Evolutionary conservation across 495 filamentous ascomycete species (phyloP).

Genomic region (Hapsidospora chrysogenum): DNA sequence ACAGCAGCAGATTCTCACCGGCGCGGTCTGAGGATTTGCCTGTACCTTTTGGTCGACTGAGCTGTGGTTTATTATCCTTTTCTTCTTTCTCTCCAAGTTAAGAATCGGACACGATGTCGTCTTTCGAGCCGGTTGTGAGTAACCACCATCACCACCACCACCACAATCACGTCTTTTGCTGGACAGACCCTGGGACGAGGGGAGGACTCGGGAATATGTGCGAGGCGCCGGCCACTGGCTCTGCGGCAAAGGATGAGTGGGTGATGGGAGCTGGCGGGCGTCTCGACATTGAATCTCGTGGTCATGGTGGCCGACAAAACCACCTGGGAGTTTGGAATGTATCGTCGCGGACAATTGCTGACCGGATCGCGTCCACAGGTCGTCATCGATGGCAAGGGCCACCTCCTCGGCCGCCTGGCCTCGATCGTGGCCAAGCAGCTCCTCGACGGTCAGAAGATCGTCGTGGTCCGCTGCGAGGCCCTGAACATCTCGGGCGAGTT

Average conservation of each 20-base stretch:
- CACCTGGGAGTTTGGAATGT: too few species aligned
- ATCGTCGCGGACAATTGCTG: too few species aligned
- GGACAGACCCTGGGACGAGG: too few species aligned
- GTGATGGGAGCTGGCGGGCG: too few species aligned
- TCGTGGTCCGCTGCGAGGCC: conserved; percentile 94
- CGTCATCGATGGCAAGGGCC: conserved; percentile 99
- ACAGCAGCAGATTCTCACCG: conserved; percentile 2
- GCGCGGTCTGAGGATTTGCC: conserved; percentile 1
- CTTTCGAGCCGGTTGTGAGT: conserved; percentile 94
- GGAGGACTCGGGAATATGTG: too few species aligned
- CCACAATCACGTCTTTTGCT: too few species aligned
- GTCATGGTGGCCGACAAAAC: too few species aligned
- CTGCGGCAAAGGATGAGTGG: too few species aligned
- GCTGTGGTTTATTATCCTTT: conserved; percentile 15
- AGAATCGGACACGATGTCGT: conserved; percentile 70
- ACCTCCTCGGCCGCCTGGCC: conserved; percentile 97
- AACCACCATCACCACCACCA: conserved; percentile 10
- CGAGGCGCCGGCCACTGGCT: too few species aligned
- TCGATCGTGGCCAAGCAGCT: conserved; percentile 99
- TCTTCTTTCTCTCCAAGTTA: conserved; percentile 15
- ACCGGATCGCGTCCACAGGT: conserved; percentile 38
- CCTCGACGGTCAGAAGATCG: conserved; percentile 98
- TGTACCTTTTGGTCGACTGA: conserved; percentile 8
- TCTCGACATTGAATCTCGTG: too few species aligned
- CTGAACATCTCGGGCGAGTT: conserved; percentile 99